phyloP scores from a whole-genome alignment of 768 basidiomycete species.

The Pluteus cervinus region DNA sequence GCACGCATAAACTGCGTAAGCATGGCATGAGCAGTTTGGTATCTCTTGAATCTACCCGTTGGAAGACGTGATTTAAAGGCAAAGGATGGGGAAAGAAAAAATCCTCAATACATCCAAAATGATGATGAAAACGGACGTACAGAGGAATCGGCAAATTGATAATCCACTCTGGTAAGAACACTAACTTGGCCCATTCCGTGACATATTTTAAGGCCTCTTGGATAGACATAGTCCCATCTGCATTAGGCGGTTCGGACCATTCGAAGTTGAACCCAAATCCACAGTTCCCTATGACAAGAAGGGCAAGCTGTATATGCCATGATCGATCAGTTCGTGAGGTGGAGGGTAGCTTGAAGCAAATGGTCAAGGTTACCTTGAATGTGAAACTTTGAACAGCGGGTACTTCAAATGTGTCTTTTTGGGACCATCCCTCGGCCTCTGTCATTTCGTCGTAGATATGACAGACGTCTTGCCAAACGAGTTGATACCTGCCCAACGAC shows the following conservation, averaged over 20 bases:
- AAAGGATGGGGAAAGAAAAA: neutral
- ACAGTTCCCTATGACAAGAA: conserved; percentile 38
- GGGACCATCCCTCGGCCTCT: conserved; percentile 26
- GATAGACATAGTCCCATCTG: conserved; percentile 31
- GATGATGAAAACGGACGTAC: neutral
- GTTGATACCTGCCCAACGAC: conserved; percentile 24
- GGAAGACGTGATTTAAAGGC: no score
- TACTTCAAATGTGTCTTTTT: conserved; percentile 19
- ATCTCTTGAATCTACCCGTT: conserved; percentile 24
- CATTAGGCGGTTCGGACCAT: conserved; percentile 32
- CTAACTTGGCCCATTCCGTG: conserved; percentile 20
- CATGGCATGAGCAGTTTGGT: conserved; percentile 22
- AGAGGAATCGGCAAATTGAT: conserved; percentile 18
- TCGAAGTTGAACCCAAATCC: conserved; percentile 40
- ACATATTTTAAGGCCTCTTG: conserved; percentile 31
- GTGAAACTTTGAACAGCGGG: conserved; percentile 26
- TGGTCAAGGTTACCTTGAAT: conserved; percentile 25
- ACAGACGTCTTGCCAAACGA: conserved; percentile 34
- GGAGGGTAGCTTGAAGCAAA: neutral
- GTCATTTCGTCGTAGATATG: conserved; percentile 35
- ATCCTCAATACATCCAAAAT: neutral
- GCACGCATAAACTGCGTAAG: conserved; percentile 31
- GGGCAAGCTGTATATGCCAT: conserved; percentile 25
- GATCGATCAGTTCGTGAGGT: neutral
- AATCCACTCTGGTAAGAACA: neutral